Percentiles rank a stretch among this genome's conserved stretches.
phyloP scores from a whole-genome alignment of 768 basidiomycete species.

The Russula brevipes region DNA sequence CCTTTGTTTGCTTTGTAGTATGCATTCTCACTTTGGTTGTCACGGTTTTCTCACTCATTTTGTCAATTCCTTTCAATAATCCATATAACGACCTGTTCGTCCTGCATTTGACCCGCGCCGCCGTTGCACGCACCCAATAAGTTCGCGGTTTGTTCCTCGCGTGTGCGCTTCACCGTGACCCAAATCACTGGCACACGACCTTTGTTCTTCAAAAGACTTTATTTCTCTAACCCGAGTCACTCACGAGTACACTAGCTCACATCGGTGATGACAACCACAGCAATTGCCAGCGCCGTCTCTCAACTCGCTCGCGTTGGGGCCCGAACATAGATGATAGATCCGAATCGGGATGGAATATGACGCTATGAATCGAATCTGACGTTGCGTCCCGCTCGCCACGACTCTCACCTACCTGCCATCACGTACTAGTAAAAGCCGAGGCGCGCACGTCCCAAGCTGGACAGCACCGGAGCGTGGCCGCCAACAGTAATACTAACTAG shows the following conservation, averaged over 20 bases:
- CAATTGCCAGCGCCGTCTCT: background rate
- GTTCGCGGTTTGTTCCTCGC: background rate
- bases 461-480: background rate
- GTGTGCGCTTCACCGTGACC: background rate
- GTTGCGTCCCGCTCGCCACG: background rate
- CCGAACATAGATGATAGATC: background rate
- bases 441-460: conserved; percentile 2
- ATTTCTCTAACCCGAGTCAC: background rate
- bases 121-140: background rate
- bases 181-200: background rate
- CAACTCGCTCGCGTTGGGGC: background rate
- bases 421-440: background rate
- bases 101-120: too few relatives aligned
- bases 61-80: conserved; percentile 6
- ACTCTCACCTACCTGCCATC: conserved; percentile 11
- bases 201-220: background rate
- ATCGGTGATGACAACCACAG: conserved; percentile 2
- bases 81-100: too few relatives aligned
- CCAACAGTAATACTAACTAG: background rate
- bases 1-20: too few relatives aligned
- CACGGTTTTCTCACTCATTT: conserved; percentile 14
- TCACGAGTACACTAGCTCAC: background rate
- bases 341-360: background rate
- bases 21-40: background rate
- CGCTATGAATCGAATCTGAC: conserved; percentile 1